Conservation (phyloP, 768 basidiomycete species). For the Tylopilus subfusipes region DNA sequence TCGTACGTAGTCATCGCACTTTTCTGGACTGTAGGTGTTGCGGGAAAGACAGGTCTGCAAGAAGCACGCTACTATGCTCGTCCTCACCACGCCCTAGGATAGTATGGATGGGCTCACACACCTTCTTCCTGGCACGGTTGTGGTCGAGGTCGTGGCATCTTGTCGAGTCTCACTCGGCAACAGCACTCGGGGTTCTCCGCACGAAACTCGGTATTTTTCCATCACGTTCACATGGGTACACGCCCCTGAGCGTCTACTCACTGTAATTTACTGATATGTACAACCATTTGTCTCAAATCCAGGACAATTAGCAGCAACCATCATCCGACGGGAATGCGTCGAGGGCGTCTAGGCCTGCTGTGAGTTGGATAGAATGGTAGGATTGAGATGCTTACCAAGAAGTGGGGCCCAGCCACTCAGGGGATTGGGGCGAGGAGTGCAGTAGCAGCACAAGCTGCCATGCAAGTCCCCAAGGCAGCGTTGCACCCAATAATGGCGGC, state of each 20-base stretch:
- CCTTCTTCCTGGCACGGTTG: conserved; percentile 25
- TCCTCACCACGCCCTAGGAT: not conserved
- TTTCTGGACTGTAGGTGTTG: conserved; percentile 63
- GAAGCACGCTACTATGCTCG: conserved; percentile 47
- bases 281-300: not conserved
- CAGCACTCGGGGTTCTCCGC: conserved; percentile 3
- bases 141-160: not conserved
- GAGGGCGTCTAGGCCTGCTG: not conserved
- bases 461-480: conserved; percentile 21
- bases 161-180: not conserved
- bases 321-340: not conserved
- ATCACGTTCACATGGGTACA: conserved; percentile 4
- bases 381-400: not conserved
- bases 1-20: conserved; percentile 50
- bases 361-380: not conserved
- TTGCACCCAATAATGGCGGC: conserved; percentile 25
- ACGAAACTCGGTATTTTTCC: too few relatives aligned
- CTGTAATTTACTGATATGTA: not conserved
- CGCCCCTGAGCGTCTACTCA: not conserved
- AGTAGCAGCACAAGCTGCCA: conserved; percentile 20
- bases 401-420: conserved; percentile 10
- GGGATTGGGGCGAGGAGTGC: conserved; percentile 25
- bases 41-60: conserved; percentile 61
- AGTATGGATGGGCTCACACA: conserved; percentile 1
- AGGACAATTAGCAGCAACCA: not conserved